Evolutionary conservation across 129 eudicot species (phyloP), one percentile per base, ranked within the genome.

Genomic region (Ambrosia artemisiifolia): DNA sequence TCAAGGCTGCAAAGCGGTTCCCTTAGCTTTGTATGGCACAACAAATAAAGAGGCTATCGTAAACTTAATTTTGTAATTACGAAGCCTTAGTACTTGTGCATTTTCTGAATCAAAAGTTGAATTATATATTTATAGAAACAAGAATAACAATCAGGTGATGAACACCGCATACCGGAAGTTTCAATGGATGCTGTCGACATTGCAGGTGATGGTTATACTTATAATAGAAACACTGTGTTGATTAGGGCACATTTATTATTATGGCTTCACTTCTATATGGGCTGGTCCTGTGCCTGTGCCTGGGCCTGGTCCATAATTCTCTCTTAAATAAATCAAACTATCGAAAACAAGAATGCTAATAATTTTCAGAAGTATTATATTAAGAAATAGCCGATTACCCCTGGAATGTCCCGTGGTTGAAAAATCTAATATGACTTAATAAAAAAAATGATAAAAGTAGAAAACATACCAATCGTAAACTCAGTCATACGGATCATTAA

Each of bases 1-100:
- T 78, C 82, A 78, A 78, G 77, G 82, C 77, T 63, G 82, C 82
- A 78, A 78, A 78, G 82, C 82, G 82, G 82, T 53, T 71, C 82
- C 82, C 82, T n/a, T 7, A 30, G 38, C 11, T 78, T 63, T 63
- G 12, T 78, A 43, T 78, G 1, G 82, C 82, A 78, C 82, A 71
- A 78, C 12, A 77, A 70, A 78, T 30, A 3, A 50, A 63, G 6
- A 78, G 82, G 77, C 28, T 11, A 18, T 63, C 77, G 82, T 63
- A 78, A 71, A 78, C 75, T 57, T 16, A 17, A 17, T 1, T 64
- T 38, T 24, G 50, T 2, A 63, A 63, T 63, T 63, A 71, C 82
- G 77, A 70, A 1, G 40, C 82, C 82, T 78, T 70, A 70, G 82
- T 78, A 78, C 77, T 70, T 63, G 82, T 78, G 82, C 82, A 34